Conservation (phyloP, 371 early-diverging fungal species). For the Zychaea mexicana region DNA sequence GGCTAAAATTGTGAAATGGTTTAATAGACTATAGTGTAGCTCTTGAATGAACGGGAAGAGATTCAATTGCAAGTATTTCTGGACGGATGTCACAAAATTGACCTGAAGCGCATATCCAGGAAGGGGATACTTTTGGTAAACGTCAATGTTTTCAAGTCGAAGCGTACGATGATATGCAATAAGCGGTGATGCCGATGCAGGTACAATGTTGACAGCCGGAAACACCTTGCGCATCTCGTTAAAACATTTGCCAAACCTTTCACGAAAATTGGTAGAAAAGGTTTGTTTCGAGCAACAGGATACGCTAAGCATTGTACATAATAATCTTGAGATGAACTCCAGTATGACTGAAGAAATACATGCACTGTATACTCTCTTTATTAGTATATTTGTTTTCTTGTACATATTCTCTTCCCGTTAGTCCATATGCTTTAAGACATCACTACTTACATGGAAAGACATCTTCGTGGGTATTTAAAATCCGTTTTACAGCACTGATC, state of each 20-base stretch:
- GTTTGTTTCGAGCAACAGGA: not conserved
- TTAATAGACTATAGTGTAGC: too few species aligned
- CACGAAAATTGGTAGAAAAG: not conserved
- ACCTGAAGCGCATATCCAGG: too few species aligned
- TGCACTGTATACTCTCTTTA: not conserved
- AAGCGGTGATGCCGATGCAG: slow-evolving; percentile 3
- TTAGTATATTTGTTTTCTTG: not conserved
- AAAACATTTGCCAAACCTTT: not conserved
- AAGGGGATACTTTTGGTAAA: too few species aligned
- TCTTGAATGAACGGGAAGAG: too few species aligned
- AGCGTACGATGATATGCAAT: too few species aligned
- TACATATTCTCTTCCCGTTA: not conserved
- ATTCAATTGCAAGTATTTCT: too few species aligned
- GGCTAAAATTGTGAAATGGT: too few species aligned
- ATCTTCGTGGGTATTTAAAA: not conserved
- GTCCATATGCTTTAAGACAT: not conserved
- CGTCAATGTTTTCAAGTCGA: too few species aligned
- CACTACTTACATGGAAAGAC: not conserved
- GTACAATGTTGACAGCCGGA: not conserved
- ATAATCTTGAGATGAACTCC: not conserved
- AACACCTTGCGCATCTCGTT: not conserved
- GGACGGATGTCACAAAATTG: too few species aligned
- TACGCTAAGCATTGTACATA: not conserved
- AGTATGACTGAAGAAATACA: not conserved
- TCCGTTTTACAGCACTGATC: not conserved